phyloP scores from a whole-genome alignment of 2,329 filamentous ascomycete species.

The Trichophyton benhamiae region DNA sequence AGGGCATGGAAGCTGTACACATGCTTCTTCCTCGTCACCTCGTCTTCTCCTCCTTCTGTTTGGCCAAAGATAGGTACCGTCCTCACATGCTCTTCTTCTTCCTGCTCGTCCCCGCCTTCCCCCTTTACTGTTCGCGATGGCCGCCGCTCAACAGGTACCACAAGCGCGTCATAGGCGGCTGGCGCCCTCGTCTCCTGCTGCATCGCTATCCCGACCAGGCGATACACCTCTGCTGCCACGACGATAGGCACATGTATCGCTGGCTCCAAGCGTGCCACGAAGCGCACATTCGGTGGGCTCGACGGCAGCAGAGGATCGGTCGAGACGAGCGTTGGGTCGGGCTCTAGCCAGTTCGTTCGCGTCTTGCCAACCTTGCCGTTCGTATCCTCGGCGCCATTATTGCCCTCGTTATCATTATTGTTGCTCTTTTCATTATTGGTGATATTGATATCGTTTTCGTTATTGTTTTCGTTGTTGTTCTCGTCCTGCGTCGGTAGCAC shows the following conservation, averaged over 20 bases:
- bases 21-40: constrained; percentile 24
- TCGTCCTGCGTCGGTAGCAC: constrained; percentile 15
- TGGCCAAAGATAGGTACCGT: neutral
- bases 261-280: constrained; percentile 33
- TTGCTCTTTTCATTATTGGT: constrained; percentile 11
- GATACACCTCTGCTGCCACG: constrained; percentile 31
- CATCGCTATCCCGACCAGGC: constrained; percentile 29
- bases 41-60: constrained; percentile 16
- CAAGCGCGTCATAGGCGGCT: constrained; percentile 27
- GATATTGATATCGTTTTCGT: neutral
- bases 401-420: constrained; percentile 2
- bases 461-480: neutral
- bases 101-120: no score
- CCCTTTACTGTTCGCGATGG: no score
- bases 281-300: constrained; percentile 31
- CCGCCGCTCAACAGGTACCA: constrained; percentile 19
- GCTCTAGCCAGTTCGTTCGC: constrained; percentile 30
- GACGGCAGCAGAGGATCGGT: constrained; percentile 27
- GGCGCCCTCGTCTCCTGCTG: constrained; percentile 30
- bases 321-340: constrained; percentile 24
- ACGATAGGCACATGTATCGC: constrained; percentile 32
- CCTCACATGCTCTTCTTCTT: constrained; percentile 10
- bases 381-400: constrained; percentile 11
- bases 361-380: constrained; percentile 12
- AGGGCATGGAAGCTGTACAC: constrained; percentile 34